These are phyloP conservation scores for Heimioporus sp. DNA, from an alignment of 768 basidiomycete genomes.

Conservation along the genomic window DNA sequence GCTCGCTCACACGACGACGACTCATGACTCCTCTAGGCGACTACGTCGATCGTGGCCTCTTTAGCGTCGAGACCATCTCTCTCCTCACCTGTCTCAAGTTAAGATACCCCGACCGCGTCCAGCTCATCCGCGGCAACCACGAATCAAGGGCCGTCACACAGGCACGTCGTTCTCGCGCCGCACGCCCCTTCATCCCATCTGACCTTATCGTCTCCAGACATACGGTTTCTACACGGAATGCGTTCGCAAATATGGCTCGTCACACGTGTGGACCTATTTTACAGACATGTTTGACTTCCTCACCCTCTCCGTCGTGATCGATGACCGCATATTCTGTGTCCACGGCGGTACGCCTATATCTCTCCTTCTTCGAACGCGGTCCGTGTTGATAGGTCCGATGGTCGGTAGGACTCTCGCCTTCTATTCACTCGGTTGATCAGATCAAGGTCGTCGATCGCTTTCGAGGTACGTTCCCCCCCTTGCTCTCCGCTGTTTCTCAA, in stretches of 20 bases:
- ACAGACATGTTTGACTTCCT: constrained; percentile 99
- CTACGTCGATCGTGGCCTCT: constrained; percentile 96
- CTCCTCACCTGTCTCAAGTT: constrained; percentile 95
- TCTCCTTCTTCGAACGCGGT: neutral
- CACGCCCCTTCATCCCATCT: constrained; percentile 12
- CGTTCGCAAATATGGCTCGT: constrained; percentile 92
- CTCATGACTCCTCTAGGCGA: constrained; percentile 60
- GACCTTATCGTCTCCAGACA: constrained; percentile 51
- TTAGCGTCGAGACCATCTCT: constrained; percentile 98
- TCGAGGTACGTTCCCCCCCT: constrained; percentile 57
- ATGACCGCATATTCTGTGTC: constrained; percentile 98
- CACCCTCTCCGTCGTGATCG: constrained; percentile 95
- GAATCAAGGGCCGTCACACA: constrained; percentile 98
- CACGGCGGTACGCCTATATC: constrained; percentile 73
- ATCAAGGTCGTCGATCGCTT: constrained; percentile 99
- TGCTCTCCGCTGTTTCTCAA: constrained; percentile 17
- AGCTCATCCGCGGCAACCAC: constrained; percentile 96
- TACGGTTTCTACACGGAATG: constrained; percentile 99
- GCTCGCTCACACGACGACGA: neutral
- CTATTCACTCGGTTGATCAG: constrained; percentile 98
- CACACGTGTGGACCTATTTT: constrained; percentile 98
- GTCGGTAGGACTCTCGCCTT: constrained; percentile 83
- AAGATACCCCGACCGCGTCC: constrained; percentile 94
- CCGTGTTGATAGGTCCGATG: constrained; percentile 1
- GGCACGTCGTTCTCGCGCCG: constrained; percentile 47